These are phyloP conservation scores for Talaromyces wortmannii DNA, from an alignment of 495 filamentous ascomycete species.

Conservation along the genomic window DNA sequence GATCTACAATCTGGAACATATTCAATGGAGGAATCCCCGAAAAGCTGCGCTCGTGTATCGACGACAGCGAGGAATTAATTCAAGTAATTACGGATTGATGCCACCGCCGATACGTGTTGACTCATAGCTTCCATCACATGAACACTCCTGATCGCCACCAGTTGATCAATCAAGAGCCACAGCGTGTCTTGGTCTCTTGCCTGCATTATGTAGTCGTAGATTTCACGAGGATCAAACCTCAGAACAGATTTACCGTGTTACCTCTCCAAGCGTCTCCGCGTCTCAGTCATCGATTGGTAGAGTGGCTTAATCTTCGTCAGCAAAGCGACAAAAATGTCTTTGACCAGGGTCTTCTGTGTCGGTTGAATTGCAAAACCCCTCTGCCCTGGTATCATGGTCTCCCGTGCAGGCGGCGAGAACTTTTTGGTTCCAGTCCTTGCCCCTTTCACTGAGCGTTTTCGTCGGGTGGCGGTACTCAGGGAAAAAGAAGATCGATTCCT, in stretches of 20 bases:
- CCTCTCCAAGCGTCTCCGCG: neutral
- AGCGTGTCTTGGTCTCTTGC: neutral
- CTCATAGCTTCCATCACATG: neutral
- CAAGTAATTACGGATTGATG: neutral
- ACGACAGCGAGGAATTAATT: neutral
- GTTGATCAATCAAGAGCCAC: neutral
- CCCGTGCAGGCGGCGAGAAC: neutral
- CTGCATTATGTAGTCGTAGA: neutral
- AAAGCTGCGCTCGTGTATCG: neutral
- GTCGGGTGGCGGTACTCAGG: neutral
- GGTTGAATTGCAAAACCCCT: neutral
- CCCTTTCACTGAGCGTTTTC: neutral
- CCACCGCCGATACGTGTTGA: neutral
- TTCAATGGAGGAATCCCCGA: neutral
- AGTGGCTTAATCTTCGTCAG: neutral
- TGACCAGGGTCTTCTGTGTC: neutral
- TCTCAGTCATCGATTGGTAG: neutral
- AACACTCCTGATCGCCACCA: neutral
- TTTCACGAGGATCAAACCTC: neutral
- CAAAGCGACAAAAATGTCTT: neutral
- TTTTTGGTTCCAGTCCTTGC: neutral
- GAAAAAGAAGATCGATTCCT: neutral
- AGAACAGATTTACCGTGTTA: neutral
- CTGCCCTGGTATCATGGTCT: no score
- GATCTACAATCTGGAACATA: neutral